Evolutionary conservation across 1,284 basidiomycete species (phyloP).

Genomic region (Ceratobasidium sp.): DNA sequence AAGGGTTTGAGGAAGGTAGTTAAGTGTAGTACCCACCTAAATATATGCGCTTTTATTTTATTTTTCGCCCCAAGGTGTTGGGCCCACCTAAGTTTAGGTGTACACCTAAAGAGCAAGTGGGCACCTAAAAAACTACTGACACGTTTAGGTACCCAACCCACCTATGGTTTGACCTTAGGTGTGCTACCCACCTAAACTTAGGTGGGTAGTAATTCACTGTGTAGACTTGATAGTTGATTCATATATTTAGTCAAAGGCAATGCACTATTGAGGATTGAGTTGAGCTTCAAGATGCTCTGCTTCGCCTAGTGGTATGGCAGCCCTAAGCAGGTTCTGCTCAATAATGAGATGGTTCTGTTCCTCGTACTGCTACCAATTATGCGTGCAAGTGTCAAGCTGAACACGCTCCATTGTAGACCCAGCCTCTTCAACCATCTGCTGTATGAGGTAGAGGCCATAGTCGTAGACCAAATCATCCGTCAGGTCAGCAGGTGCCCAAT

Average conservation of each 20-base stretch:
- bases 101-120: no score
- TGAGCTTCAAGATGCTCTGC: conserved; percentile 48
- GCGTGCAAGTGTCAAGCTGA: conserved; percentile 55
- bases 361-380: conserved; percentile 54
- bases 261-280: conserved; percentile 60
- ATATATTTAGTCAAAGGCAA: conserved; percentile 57
- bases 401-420: conserved; percentile 54
- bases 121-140: no score
- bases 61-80: neutral
- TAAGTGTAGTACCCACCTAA: neutral
- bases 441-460: conserved; percentile 61
- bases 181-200: no score
- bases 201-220: no score
- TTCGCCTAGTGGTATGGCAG: conserved; percentile 40
- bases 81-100: no score
- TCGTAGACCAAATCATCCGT: conserved; percentile 55
- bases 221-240: conserved; percentile 35
- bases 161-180: no score
- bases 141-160: no score
- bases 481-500: no score
- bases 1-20: neutral
- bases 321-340: conserved; percentile 60
- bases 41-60: neutral
- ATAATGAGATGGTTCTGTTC: conserved; percentile 58
- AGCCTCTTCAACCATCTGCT: conserved; percentile 54